Base-by-base conservation (phyloP, 1,284 basidiomycete genomes). In the Heterobasidion irregulare region DNA sequence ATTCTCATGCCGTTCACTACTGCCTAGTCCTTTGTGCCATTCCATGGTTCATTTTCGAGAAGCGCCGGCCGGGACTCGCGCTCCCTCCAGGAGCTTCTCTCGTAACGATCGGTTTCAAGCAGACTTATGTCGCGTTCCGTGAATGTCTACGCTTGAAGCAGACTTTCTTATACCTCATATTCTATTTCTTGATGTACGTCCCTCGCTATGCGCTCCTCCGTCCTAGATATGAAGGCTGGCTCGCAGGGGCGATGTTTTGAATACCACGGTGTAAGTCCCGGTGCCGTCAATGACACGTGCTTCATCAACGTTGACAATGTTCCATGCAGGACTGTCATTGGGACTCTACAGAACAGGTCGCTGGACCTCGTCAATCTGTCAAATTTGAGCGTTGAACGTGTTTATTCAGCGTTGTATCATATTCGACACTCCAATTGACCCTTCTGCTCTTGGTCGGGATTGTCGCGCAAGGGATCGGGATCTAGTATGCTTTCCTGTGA, bases 401-500 rank as follows among this genome's bases (percentile, higher is more conserved):
- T 56, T 15, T 48, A 32, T 53, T 52, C 49, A 63, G 83, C 61
- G 73, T 86, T 50, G 81, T 84, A 6, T 75, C 78, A 2, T 86
- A 86, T 64, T 86, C 83, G 47, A 88, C 80, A 19, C 72, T 82
- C 43, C 79, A 86, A 60, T 70, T 86, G 53, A 89, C 83, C 0
- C 75, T 84, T 19, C 76, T 92, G 4, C 72, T 92, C 47, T 84
- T 92, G 57, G 86, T 91, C 52, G 89, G 89, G 9, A 86, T 92
- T 49, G 78, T 80, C 0, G 73, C 87, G 0, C 89, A 92, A 71
- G 86, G 75, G 13, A 59, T 87, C 2, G 89, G 89, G 15, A 88
- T 89, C 52, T 89, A 87, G 86, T 88, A 59, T 64, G 79, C 68
- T 38, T 50, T 19, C 19, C 35, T 50, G 12, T 44, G 6, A 26